Base-by-base conservation (phyloP, 192 early-diverging fungal species). In the Coemansia sp. region DNA sequence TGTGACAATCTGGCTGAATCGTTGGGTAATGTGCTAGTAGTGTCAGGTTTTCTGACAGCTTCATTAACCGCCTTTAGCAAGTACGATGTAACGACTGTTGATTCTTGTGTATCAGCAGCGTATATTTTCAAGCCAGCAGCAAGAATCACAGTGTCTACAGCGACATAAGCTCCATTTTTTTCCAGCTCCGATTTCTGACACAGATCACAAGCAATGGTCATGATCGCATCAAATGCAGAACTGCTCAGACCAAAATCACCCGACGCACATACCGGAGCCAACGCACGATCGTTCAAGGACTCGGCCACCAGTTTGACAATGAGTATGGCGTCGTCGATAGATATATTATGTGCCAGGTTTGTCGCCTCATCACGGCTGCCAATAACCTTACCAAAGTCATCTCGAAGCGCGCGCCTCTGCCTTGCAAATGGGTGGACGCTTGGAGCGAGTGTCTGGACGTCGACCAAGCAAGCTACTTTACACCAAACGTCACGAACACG, bases 321-420 rank as follows among this genome's bases (percentile, higher is more conserved):
- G 23, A 58, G 16, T 61, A 63, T 70, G 10, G 74, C 74, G 43
- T 76, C 74, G 28, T 53, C 61, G n/a, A 60, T 40, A 9, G 74
- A 59, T 37, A 76, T 28, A 28, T 5, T 55, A 2, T 30, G 29
- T 15, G 40, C 59, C 10, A 55, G 34, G 23, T 28, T 26, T 43
- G 20, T 29, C 60, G 40, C 29, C 65, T 43, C 46, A 29, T 52
- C 25, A 39, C n/a, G 28, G 39, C 30, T 9, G 7, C 25, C 16
- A 2, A 15, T 12, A 31, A 20, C 18, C 15, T 20, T 18, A 18
- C 31, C 35, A 28, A n/a, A 37, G n/a, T 53, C 55, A 45, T 63
- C 28, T 4, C 53, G 40, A 21, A 73, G 61, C 0, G 51, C 33
- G 8, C 31, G 42, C 4, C 37, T 39, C 18, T 35, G 58, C 16